A percentile compares a stretch with the other conserved stretches of the same genome.
Conservation (phyloP, 352 stramenopile species). For the Phytophthora pseudosyringae region DNA sequence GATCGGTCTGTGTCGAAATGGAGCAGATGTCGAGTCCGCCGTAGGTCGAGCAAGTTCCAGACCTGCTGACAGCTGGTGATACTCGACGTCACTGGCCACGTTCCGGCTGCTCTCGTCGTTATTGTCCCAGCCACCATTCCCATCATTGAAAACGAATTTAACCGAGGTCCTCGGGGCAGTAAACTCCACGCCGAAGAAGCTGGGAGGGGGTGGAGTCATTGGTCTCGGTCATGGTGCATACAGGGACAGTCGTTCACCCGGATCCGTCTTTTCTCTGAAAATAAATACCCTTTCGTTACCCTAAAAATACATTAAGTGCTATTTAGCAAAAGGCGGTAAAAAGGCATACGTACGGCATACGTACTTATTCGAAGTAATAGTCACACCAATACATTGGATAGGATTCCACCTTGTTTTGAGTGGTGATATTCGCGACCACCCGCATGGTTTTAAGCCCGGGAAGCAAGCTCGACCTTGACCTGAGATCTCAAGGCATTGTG, state of each 20-base stretch:
- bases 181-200: slow-evolving; percentile 37
- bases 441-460: no score
- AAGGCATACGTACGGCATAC: no score
- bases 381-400: no score
- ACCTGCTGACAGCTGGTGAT: slow-evolving; percentile 13
- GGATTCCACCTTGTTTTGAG: no score
- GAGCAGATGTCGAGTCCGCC: slow-evolving; percentile 40
- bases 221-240: slow-evolving; percentile 31
- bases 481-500: no score
- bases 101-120: slow-evolving; percentile 33
- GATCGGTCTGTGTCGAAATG: slow-evolving; percentile 24
- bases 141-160: slow-evolving; percentile 40
- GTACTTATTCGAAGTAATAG: no score
- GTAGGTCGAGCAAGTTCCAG: slow-evolving; percentile 39
- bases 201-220: slow-evolving; percentile 32
- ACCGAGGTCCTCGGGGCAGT: slow-evolving; percentile 18
- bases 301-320: no score
- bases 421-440: no score
- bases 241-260: slow-evolving; percentile 43
- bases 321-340: no score
- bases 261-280: no score
- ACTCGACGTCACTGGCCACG: slow-evolving; percentile 35
- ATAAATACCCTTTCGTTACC: no score
- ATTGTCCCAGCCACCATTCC: slow-evolving; percentile 35
- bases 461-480: no score